A percentile compares a stretch with the other conserved stretches of the same genome.
These are phyloP conservation scores for Phytophthora chlamydospora DNA, from an alignment of 352 stramenopile species.

Conservation along the genomic window DNA sequence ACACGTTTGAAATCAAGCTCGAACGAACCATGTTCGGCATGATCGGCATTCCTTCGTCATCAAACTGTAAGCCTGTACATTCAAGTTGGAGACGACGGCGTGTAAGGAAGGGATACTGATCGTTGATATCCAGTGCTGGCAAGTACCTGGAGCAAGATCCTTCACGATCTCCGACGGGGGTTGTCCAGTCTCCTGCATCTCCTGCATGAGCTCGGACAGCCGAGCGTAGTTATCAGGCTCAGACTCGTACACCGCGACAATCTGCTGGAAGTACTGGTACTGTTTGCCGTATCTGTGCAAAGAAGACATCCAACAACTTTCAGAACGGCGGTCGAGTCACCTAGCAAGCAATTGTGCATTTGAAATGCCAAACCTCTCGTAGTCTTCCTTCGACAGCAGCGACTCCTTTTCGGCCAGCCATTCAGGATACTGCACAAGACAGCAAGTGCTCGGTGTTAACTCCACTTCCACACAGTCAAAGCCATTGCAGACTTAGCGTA, in stretches of 20 bases:
- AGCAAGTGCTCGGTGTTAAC: background rate
- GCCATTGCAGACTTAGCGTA: slow-evolving; percentile 24
- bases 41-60: slow-evolving; percentile 96
- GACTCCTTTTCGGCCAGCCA: slow-evolving; percentile 96
- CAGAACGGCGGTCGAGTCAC: slow-evolving; percentile 3
- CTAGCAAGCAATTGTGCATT: background rate
- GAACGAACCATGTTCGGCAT: slow-evolving; percentile 92
- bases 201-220: slow-evolving; percentile 98
- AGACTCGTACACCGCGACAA: slow-evolving; percentile 97
- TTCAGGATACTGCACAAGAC: slow-evolving; percentile 88
- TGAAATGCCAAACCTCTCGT: slow-evolving; percentile 61
- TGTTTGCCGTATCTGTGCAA: slow-evolving; percentile 92
- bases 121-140: slow-evolving; percentile 4
- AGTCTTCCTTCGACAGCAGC: slow-evolving; percentile 91
- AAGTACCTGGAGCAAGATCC: slow-evolving; percentile 94
- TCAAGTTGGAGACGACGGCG: background rate
- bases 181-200: slow-evolving; percentile 94
- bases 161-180: slow-evolving; percentile 98
- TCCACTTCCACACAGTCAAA: slow-evolving; percentile 4
- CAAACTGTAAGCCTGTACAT: slow-evolving; percentile 90
- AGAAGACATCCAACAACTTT: slow-evolving; percentile 4
- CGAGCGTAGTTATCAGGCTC: slow-evolving; percentile 96
- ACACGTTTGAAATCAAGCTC: background rate
- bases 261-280: slow-evolving; percentile 97
- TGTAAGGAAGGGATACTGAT: slow-evolving; percentile 2